Evolutionary conservation across 768 basidiomycete species (phyloP).

Genomic region (Mycena vitilis): DNA sequence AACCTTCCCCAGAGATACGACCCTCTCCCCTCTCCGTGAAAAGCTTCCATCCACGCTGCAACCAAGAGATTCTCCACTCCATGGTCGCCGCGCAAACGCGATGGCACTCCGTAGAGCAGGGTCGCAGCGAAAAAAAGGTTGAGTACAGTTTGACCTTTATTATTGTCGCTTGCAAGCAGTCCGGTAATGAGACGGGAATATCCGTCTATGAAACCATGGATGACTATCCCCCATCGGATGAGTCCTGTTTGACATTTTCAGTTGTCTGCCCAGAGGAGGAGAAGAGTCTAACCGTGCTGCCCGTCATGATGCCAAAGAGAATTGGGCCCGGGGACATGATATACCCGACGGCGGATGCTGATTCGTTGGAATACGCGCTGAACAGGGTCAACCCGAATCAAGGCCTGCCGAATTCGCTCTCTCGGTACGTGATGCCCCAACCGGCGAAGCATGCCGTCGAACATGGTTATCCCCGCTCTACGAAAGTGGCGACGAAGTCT

Average conservation of each 20-base stretch:
- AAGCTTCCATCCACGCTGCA: neutral
- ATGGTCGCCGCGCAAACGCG: neutral
- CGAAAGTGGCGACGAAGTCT: constrained; percentile 23
- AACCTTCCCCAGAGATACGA: neutral
- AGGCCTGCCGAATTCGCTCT: constrained; percentile 29
- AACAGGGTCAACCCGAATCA: constrained; percentile 31
- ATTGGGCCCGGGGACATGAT: constrained; percentile 45
- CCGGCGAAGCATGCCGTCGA: constrained; percentile 37
- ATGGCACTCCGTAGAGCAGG: neutral
- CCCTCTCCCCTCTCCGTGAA: neutral
- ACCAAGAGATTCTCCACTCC: neutral
- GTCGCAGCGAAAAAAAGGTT: neutral
- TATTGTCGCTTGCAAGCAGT: constrained; percentile 2
- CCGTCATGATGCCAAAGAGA: constrained; percentile 48
- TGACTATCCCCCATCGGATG: constrained; percentile 9
- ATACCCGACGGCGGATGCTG: constrained; percentile 28
- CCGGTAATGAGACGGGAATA: constrained; percentile 1
- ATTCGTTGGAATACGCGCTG: constrained; percentile 24
- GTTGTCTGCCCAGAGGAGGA: neutral
- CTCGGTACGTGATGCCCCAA: constrained; percentile 25
- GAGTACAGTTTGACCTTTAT: neutral
- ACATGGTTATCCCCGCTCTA: constrained; percentile 33
- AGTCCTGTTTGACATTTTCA: neutral
- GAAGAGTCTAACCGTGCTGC: neutral
- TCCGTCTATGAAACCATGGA: constrained; percentile 5